Conservation (phyloP, 2,329 filamentous ascomycete genomes). For the Claviceps arundinis region DNA sequence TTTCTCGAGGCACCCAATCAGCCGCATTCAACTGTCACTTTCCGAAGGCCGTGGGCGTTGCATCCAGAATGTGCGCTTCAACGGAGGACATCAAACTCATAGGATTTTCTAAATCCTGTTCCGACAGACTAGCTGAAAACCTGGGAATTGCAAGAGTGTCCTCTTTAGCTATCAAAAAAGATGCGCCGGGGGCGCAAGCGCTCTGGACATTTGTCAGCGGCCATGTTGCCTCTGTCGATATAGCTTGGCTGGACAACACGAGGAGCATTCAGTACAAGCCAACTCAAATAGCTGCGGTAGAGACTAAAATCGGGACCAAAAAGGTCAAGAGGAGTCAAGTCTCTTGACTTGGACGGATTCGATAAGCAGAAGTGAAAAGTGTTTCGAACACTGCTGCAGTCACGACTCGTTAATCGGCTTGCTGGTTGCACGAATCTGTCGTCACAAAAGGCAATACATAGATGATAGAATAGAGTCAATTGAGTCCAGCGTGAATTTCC, state of each 20-base stretch:
- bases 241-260: slow-evolving; percentile 34
- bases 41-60: slow-evolving; percentile 38
- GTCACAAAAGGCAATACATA: neutral
- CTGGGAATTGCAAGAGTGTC: slow-evolving; percentile 52
- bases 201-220: slow-evolving; percentile 43
- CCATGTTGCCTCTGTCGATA: slow-evolving; percentile 37
- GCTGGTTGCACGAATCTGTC: neutral
- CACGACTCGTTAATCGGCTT: neutral
- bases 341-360: neutral
- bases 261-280: slow-evolving; percentile 14
- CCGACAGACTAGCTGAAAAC: slow-evolving; percentile 40
- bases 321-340: neutral
- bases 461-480: neutral
- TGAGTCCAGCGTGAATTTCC: no score
- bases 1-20: slow-evolving; percentile 43
- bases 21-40: slow-evolving; percentile 47
- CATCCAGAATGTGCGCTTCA: slow-evolving; percentile 28
- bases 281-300: slow-evolving; percentile 22
- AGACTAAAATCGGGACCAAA: slow-evolving; percentile 23
- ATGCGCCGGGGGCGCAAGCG: slow-evolving; percentile 42
- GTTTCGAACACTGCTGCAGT: neutral
- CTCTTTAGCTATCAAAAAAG: slow-evolving; percentile 44
- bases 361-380: no score
- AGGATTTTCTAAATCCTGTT: slow-evolving; percentile 46
- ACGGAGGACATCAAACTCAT: slow-evolving; percentile 41